Evolutionary conservation across 2,329 filamentous ascomycete genomes (phyloP).

Genomic region (Trichophyton benhamiae): DNA sequence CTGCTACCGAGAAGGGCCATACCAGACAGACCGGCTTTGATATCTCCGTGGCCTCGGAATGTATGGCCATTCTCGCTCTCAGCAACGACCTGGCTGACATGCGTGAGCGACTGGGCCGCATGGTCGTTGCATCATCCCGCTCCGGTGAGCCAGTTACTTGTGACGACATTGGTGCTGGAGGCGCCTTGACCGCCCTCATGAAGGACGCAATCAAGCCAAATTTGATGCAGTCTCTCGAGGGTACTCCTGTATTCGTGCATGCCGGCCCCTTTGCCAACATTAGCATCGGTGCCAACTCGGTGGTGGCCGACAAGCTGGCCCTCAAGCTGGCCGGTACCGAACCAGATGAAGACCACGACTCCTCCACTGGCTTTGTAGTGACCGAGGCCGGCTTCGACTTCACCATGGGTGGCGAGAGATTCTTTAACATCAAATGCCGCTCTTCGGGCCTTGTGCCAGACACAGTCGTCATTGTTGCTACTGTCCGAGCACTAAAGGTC

Average conservation of each 20-base stretch:
- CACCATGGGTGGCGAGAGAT: constrained; percentile 97
- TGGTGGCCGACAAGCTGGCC: constrained; percentile 87
- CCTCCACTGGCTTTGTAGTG: constrained; percentile 82
- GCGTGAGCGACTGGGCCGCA: constrained; percentile 82
- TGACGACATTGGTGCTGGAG: constrained; percentile 86
- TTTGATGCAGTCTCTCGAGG: constrained; percentile 95
- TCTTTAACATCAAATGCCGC: constrained; percentile 99
- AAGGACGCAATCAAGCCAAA: constrained; percentile 98
- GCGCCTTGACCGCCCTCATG: constrained; percentile 88
- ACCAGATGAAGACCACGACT: constrained; percentile 68
- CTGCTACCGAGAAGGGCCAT: constrained; percentile 79
- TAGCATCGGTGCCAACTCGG: constrained; percentile 89
- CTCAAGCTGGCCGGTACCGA: constrained; percentile 94
- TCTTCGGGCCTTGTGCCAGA: constrained; percentile 86
- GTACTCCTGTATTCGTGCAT: constrained; percentile 94
- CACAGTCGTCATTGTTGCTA: constrained; percentile 88
- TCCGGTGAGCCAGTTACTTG: constrained; percentile 85
- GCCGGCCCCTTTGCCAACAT: constrained; percentile 98
- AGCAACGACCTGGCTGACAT: constrained; percentile 80
- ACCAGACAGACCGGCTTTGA: constrained; percentile 87
- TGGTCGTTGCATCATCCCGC: constrained; percentile 85
- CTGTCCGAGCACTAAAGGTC: constrained; percentile 88
- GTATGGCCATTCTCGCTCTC: constrained; percentile 94
- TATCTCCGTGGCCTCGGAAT: constrained; percentile 94
- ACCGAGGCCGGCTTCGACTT: constrained; percentile 98